Conservation (phyloP, 176 grass and related monocot genomes). For the Eremochloa ophiuroides region DNA sequence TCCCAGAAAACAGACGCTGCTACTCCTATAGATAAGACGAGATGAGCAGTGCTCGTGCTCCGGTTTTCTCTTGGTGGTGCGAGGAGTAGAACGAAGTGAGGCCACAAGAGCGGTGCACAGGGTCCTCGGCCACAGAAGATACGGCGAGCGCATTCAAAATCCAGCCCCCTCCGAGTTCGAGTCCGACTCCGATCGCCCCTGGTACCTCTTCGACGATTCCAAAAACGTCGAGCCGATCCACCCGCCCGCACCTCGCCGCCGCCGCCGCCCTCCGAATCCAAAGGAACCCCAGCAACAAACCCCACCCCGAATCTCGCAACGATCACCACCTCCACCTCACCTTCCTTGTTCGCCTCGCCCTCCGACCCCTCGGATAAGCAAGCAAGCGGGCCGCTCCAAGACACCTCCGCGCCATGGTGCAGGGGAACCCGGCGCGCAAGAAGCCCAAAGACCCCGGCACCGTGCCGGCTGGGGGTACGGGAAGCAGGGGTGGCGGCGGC, state of each 20-base stretch:
- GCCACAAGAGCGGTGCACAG: background rate
- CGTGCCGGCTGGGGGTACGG: background rate
- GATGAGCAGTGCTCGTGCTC: background rate
- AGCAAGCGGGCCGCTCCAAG: too few relatives aligned
- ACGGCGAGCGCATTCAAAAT: constrained; percentile 27
- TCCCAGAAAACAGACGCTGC: background rate
- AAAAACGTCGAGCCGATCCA: background rate
- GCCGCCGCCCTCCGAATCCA: constrained; percentile 18
- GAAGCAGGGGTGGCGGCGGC: constrained; percentile 24
- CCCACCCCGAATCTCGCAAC: constrained; percentile 1
- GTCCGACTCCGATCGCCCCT: background rate
- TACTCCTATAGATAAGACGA: background rate
- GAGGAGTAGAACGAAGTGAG: background rate
- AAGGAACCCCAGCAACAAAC: background rate
- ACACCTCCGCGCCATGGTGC: constrained; percentile 53
- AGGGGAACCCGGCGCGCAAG: constrained; percentile 52
- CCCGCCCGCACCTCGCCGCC: background rate
- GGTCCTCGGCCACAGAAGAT: constrained; percentile 16
- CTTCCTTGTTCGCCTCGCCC: constrained; percentile 2
- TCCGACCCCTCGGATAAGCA: too few relatives aligned
- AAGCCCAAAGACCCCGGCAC: constrained; percentile 21
- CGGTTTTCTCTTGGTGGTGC: background rate
- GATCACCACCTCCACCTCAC: background rate
- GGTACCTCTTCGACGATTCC: constrained; percentile 12
- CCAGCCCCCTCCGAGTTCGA: background rate